Conservation (phyloP, 1,284 basidiomycete genomes). For the Cutaneotrichosporon spelunceum region DNA sequence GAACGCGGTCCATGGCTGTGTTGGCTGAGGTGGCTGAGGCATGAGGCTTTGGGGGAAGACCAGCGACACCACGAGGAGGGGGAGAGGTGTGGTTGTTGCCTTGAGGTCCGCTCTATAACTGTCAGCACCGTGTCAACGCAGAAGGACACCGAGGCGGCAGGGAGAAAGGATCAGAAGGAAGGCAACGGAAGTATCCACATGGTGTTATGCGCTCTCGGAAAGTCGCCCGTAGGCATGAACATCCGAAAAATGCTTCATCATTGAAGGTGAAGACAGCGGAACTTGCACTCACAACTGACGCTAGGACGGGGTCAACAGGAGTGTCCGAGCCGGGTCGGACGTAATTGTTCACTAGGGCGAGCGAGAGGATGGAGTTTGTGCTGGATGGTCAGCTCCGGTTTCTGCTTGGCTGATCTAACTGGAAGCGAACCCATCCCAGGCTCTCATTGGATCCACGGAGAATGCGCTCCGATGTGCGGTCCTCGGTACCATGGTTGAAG, state of each 20-base stretch:
- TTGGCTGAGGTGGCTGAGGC: slow-evolving; percentile 32
- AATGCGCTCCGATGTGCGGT: slow-evolving; percentile 36
- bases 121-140: slow-evolving; percentile 1
- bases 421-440: slow-evolving; percentile 64
- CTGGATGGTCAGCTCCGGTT: slow-evolving; percentile 21
- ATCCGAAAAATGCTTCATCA: slow-evolving; percentile 52
- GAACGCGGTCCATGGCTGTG: slow-evolving; percentile 43
- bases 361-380: slow-evolving; percentile 48
- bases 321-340: slow-evolving; percentile 31
- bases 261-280: slow-evolving; percentile 10
- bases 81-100: neutral
- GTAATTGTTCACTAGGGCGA: slow-evolving; percentile 46
- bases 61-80: slow-evolving; percentile 2
- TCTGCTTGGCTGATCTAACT: slow-evolving; percentile 57
- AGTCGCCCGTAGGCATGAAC: slow-evolving; percentile 41
- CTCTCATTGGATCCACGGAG: slow-evolving; percentile 35
- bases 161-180: slow-evolving; percentile 47
- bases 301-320: slow-evolving; percentile 42
- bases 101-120: neutral
- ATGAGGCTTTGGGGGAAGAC: slow-evolving; percentile 31
- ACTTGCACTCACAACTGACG: slow-evolving; percentile 43
- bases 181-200: slow-evolving; percentile 53
- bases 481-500: slow-evolving; percentile 48
- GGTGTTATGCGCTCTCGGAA: slow-evolving; percentile 51
- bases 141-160: neutral